phyloP scores from a whole-genome alignment of 2,329 filamentous ascomycete genomes.

The Colletotrichum sublineola region DNA sequence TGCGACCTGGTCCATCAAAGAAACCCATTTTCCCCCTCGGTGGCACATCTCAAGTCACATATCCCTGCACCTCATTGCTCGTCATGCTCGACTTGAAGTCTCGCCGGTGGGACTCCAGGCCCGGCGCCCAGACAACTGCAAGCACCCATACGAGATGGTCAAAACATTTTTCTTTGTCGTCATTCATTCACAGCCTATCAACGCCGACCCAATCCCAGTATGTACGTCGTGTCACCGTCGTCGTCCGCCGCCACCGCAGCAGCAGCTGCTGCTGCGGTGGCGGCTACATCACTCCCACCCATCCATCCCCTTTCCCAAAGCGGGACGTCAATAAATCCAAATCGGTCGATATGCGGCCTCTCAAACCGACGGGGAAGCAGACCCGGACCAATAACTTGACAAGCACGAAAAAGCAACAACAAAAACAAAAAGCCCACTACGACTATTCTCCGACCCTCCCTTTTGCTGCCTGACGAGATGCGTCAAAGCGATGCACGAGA shows the following conservation, averaged over 20 bases:
- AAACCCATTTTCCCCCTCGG: neutral
- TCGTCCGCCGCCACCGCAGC: neutral
- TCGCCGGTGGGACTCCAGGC: neutral
- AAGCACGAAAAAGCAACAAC: neutral
- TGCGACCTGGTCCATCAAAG: neutral
- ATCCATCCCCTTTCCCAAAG: neutral
- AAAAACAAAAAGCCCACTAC: neutral
- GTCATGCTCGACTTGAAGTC: neutral
- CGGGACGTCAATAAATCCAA: neutral
- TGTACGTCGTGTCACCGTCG: neutral
- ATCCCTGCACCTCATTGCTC: neutral
- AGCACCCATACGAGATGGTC: neutral
- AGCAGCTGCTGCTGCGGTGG: neutral
- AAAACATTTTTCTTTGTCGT: neutral
- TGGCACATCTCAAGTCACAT: neutral
- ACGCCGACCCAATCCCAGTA: neutral
- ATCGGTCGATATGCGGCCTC: neutral
- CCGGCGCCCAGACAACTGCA: neutral
- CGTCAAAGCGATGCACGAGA: neutral
- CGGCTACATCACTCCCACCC: neutral
- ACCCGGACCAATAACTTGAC: constrained; percentile 3
- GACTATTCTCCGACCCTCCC: constrained; percentile 18
- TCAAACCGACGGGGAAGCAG: neutral
- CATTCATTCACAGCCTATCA: constrained; percentile 17
- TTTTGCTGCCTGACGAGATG: neutral